Evolutionary conservation across 345 rosid species (phyloP).

Genomic region (Litchi chinensis): DNA sequence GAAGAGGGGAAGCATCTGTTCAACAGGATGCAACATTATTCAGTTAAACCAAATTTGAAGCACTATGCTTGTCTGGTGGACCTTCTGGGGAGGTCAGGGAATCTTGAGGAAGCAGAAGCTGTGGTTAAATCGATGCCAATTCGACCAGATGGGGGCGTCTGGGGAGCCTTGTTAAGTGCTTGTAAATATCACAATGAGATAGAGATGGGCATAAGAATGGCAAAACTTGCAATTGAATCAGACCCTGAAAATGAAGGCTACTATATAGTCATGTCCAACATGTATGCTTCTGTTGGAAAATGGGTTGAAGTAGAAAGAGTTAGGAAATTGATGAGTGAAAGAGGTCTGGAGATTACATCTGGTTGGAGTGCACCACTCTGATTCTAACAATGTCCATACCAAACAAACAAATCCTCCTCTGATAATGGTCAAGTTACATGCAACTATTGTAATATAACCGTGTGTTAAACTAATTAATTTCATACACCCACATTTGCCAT

Average conservation of each 20-base stretch:
- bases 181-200: slow-evolving; percentile 50
- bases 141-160: slow-evolving; percentile 59
- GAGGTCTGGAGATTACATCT: slow-evolving; percentile 51
- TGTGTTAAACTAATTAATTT: too few relatives aligned
- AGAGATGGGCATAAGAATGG: slow-evolving; percentile 63
- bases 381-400: slow-evolving; percentile 10
- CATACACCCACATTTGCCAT: neutral
- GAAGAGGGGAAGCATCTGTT: slow-evolving; percentile 57
- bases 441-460: too few relatives aligned
- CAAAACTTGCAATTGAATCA: slow-evolving; percentile 51
- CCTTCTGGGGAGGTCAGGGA: slow-evolving; percentile 70
- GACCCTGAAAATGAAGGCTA: slow-evolving; percentile 69
- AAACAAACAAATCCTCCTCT: neutral
- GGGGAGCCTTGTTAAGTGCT: slow-evolving; percentile 69
- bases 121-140: slow-evolving; percentile 62
- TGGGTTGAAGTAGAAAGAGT: slow-evolving; percentile 62
- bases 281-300: slow-evolving; percentile 61
- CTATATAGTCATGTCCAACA: slow-evolving; percentile 56
- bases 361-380: slow-evolving; percentile 50
- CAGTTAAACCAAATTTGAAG: slow-evolving; percentile 56
- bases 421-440: neutral
- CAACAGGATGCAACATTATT: slow-evolving; percentile 46
- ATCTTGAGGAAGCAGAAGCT: slow-evolving; percentile 62
- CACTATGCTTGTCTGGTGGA: slow-evolving; percentile 73
- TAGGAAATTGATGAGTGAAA: slow-evolving; percentile 57